phyloP scores from a whole-genome alignment of 2,329 filamentous ascomycete genomes.

The Nemania diffusa region DNA sequence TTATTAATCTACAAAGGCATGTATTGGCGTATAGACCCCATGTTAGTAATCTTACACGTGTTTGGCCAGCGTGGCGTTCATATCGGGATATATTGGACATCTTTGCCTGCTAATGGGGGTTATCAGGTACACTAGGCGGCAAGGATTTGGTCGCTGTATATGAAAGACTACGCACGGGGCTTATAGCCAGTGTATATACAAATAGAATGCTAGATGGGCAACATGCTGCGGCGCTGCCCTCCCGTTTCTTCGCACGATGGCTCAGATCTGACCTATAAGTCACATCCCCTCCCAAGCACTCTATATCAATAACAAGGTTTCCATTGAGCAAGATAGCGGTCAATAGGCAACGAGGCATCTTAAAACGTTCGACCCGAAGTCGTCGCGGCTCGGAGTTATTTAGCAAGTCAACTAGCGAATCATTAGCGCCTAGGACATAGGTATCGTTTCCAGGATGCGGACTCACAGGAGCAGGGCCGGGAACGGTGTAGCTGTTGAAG shows the following conservation, averaged over 20 bases:
- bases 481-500: slow-evolving; percentile 39
- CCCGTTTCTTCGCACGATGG: not conserved
- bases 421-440: slow-evolving; percentile 10
- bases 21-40: too few relatives aligned
- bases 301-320: not conserved
- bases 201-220: slow-evolving; percentile 5
- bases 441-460: not conserved
- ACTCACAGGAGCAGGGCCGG: slow-evolving; percentile 38
- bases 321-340: not conserved
- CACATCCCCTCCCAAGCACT: not conserved
- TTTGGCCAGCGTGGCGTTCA: not conserved
- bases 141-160: not conserved
- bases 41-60: not conserved
- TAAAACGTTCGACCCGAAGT: not conserved
- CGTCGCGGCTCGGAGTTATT: not conserved
- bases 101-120: not conserved
- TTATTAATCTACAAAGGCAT: not conserved
- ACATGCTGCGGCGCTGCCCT: not conserved
- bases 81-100: not conserved
- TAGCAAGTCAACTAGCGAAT: slow-evolving; percentile 29
- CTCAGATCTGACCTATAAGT: not conserved
- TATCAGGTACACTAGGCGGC: not conserved
- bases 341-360: not conserved
- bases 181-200: slow-evolving; percentile 21
- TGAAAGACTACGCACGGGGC: not conserved